Conservation (phyloP, 148 eudicot genomes). For the Nepenthes gracilis region DNA sequence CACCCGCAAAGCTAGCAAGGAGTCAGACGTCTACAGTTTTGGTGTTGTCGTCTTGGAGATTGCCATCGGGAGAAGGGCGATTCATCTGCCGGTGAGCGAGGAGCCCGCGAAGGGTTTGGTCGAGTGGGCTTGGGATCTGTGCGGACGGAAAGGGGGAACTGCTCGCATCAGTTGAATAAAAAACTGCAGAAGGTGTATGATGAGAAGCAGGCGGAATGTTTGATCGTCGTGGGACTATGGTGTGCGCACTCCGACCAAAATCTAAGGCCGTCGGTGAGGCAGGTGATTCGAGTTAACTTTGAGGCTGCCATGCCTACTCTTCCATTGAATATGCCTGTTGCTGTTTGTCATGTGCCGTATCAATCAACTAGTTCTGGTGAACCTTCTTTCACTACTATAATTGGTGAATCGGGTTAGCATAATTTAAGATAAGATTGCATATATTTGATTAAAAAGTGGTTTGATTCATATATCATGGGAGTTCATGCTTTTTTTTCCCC, state of each 20-base stretch:
- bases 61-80: background rate
- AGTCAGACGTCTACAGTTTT: constrained; percentile 1
- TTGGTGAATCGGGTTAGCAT: background rate
- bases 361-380: background rate
- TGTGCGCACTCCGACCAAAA: background rate
- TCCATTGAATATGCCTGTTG: background rate
- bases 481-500: too few species aligned
- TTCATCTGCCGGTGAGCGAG: background rate
- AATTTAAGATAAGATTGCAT: too few species aligned
- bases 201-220: background rate
- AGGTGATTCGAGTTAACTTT: constrained; percentile 1
- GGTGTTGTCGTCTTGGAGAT: constrained; percentile 5
- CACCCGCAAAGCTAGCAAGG: constrained; percentile 5
- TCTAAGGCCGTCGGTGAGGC: constrained; percentile 1
- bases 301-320: constrained; percentile 5
- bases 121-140: background rate
- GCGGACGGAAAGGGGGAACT: background rate
- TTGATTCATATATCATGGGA: too few species aligned
- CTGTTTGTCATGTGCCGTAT: constrained; percentile 1
- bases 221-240: constrained; percentile 1
- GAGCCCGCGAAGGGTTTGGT: background rate
- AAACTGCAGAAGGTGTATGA: background rate
- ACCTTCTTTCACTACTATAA: constrained; percentile 1
- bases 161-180: background rate
- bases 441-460: too few species aligned